Conservation (phyloP, 83 land plant genomes). For the Picea abies region DNA sequence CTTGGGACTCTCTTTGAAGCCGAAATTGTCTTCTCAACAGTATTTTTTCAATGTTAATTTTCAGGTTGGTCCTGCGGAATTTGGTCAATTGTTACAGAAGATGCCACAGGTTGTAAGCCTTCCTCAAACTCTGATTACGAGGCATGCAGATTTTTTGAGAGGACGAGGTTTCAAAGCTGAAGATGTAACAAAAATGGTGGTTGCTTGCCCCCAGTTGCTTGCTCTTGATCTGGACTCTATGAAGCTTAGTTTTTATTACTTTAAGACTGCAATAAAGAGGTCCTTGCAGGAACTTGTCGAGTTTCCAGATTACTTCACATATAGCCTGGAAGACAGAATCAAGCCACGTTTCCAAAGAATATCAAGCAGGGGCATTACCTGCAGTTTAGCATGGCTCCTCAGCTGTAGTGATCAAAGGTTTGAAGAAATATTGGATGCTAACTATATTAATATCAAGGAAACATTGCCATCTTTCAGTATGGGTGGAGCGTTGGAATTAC, state of each 20-base stretch:
- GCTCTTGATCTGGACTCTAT: conserved; percentile 26
- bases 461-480: conserved; percentile 38
- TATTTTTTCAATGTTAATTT: conserved; percentile 40
- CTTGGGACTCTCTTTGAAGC: conserved; percentile 33
- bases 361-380: conserved; percentile 23
- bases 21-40: conserved; percentile 29
- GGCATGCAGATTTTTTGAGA: conserved; percentile 37
- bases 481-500: conserved; percentile 65
- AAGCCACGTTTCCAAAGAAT: conserved; percentile 9
- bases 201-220: conserved; percentile 51
- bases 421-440: conserved; percentile 10
- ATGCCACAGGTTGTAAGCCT: conserved; percentile 56
- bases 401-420: conserved; percentile 14
- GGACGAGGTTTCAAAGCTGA: conserved; percentile 24
- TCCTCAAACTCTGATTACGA: conserved; percentile 32
- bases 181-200: conserved; percentile 48
- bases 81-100: conserved; percentile 43
- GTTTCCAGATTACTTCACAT: conserved; percentile 42
- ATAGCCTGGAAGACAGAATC: conserved; percentile 18
- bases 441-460: not conserved
- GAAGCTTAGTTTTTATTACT: conserved; percentile 43
- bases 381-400: conserved; percentile 16
- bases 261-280: conserved; percentile 46
- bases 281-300: conserved; percentile 42
- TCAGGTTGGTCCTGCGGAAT: conserved; percentile 35